Evolutionary conservation across 164 flowering plant species (phyloP), one percentile per base, ranked within the genome.

Genomic region (Magnolia sinica): DNA sequence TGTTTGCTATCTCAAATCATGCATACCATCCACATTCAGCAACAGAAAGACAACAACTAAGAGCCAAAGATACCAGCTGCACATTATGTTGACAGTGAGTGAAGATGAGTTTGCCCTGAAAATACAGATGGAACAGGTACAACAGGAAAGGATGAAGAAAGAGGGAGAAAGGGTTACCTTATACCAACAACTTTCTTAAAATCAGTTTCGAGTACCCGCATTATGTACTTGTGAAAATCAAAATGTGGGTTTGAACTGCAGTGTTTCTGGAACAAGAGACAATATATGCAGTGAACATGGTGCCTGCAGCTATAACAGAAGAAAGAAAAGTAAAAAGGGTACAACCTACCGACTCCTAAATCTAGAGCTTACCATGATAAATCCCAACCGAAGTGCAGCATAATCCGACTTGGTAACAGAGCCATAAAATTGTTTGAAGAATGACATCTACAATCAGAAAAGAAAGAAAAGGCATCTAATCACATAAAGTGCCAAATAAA

Each of bases 41-140:
- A 92, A 74, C 88, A 94, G 81, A 86, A 94, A 92, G 74, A 94
- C 51, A 77, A 91, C 87, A 19, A 92, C 94, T 78, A 92, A 94
- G 24, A 91, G 74, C 98, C 98, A 94, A 55, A 92, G 88, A 82
- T 94, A 92, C 98, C 98, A 94, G 72, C 98, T 94, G 92, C 88
- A 89, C 70, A 76, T 13, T 29, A 29, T 13, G 49, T 29, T 8
- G 37, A 63, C 20, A 31, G 58, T 22, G 22, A 81, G 72, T 37
- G 45, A 37, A 37, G 45, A 37, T 7, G 45, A 37, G 45, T 37
- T 37, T 37, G 45, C 7, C 45, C 6, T 37, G 45, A 37, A 29
- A 68, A 52, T 14, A 67, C 8, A 59, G 73, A 76, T 11, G 74
- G 72, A 73, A 29, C 1, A 24, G 14, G 29, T 22, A 10, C 37